These are phyloP conservation scores for Nepenthes gracilis DNA, from an alignment of 148 eudicot genomes.

Conservation along the genomic window DNA sequence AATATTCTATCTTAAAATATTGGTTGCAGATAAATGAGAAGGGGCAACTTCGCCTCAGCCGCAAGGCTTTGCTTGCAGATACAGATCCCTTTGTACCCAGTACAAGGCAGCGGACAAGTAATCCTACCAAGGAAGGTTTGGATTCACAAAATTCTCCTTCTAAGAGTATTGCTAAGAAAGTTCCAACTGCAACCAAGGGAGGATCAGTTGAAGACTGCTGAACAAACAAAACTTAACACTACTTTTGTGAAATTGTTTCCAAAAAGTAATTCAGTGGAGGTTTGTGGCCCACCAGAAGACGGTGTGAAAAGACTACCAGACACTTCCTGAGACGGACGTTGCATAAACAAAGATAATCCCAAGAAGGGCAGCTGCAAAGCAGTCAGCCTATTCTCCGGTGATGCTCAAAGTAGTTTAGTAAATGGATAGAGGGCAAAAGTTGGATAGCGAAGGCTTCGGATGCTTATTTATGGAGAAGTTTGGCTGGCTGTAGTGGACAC, in stretches of 20 bases:
- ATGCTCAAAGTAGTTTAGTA: conserved; percentile 35
- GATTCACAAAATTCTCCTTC: conserved; percentile 18
- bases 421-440: conserved; percentile 56
- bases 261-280: conserved; percentile 16
- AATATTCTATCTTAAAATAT: no score
- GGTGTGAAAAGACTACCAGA: conserved; percentile 26
- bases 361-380: conserved; percentile 36
- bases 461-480: no score
- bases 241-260: conserved; percentile 10
- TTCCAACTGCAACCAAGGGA: conserved; percentile 16
- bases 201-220: conserved; percentile 17
- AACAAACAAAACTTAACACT: conserved; percentile 12
- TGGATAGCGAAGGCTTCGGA: conserved; percentile 17
- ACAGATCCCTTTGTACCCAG: conserved; percentile 39
- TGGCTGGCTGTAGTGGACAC: neutral
- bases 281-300: conserved; percentile 23
- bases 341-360: conserved; percentile 18
- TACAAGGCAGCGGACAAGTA: conserved; percentile 30
- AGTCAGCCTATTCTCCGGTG: conserved; percentile 14
- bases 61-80: conserved; percentile 77
- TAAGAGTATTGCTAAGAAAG: conserved; percentile 27
- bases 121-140: conserved; percentile 33
- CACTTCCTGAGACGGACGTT: conserved; percentile 20
- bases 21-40: conserved; percentile 70
- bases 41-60: conserved; percentile 95